Evolutionary conservation across 2,329 filamentous ascomycete genomes (phyloP), one percentile per base, ranked within the genome.

Genomic region (Colletotrichum costaricense): DNA sequence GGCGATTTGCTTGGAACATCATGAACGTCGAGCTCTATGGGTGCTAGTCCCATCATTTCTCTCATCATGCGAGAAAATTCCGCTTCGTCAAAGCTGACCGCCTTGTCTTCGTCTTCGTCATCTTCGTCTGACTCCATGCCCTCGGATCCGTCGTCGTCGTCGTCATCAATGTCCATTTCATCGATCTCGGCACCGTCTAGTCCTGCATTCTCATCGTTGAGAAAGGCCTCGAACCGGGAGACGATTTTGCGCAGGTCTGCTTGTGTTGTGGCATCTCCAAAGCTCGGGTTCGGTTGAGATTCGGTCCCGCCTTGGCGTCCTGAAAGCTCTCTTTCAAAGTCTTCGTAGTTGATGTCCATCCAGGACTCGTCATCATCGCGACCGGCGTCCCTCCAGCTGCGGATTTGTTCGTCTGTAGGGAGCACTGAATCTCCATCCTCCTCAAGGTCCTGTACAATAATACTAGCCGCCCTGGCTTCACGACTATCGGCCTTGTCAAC

Each of bases 241-340:
- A 99, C 97, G 80, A 98, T 98, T 79, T 96, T 96, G 67, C 93
- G 92, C 26, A 99, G 86, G 79, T 98, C 93, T 5, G 91, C 91
- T 78, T 95, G 92, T 0, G 92, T 90, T 28, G 86, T 86, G 5
- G 88, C 85, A 79, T 95, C 91, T 2, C 93, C 93, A 78, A 94
- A 91, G 0, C 87, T 87, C 33, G 76, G 76, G 59, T 84, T 86
- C 11, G 52, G 19, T 3, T 35, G 19, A 14, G 26, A 30, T 5
- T 9, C 22, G 12, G 30, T 55, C 1, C 19, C 42, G 3, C 28
- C 35, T 24, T 24, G 38, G 16, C 59, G 38, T 0, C 89, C 88
- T 35, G 89, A 86, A 1, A 99, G 84, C 80, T 98, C 95, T 33
- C 89, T 88, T 78, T 98, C 95, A 69, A 99, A 95, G 75, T 98